These are phyloP conservation scores for Biscutella laevigata DNA, from an alignment of 441 rosid genomes.

Conservation along the genomic window DNA sequence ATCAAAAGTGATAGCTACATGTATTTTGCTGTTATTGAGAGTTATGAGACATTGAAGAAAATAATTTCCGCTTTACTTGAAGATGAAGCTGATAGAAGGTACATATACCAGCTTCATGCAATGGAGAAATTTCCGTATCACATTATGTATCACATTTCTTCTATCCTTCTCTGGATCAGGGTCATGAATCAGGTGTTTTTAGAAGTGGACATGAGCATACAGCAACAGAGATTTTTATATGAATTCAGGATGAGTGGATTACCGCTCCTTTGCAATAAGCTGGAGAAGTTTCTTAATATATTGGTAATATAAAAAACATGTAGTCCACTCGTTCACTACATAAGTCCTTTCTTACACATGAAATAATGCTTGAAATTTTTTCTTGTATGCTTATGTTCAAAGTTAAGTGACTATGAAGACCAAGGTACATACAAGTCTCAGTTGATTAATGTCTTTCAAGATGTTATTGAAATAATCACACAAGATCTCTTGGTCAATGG, in stretches of 20 bases:
- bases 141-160: conserved; percentile 6
- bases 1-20: conserved; percentile 64
- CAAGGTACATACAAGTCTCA: conserved; percentile 46
- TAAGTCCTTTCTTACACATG: not conserved
- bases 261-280: conserved; percentile 59
- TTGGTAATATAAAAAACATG: conserved; percentile 44
- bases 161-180: conserved; percentile 35
- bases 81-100: conserved; percentile 60
- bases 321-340: conserved; percentile 2
- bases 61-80: conserved; percentile 53
- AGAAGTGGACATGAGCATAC: conserved; percentile 46
- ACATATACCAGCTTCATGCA: conserved; percentile 26
- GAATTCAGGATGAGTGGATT: conserved; percentile 64
- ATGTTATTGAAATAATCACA: conserved; percentile 71
- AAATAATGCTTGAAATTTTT: conserved; percentile 18
- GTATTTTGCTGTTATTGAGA: conserved; percentile 73
- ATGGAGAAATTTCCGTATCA: not conserved
- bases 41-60: conserved; percentile 64
- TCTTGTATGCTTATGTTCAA: conserved; percentile 23
- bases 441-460: conserved; percentile 81
- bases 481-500: conserved; percentile 71
- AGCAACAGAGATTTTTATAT: conserved; percentile 38
- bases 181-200: conserved; percentile 38
- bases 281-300: conserved; percentile 69
- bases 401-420: conserved; percentile 48